Conservation (phyloP, 2,329 filamentous ascomycete genomes). For the Helotiales sp. region DNA sequence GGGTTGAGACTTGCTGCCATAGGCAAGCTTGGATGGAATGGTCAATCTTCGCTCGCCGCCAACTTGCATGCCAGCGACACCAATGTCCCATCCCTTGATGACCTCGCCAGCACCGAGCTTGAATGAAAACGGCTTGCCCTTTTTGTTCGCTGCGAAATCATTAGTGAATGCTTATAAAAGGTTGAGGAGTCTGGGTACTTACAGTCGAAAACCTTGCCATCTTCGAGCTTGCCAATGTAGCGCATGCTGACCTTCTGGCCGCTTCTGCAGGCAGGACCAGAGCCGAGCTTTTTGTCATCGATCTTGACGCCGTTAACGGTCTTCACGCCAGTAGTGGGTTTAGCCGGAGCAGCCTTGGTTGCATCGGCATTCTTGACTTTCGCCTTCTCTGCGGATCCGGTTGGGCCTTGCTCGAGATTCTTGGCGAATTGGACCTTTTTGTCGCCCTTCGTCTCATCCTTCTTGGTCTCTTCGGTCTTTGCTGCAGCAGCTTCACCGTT, state of each 20-base stretch:
- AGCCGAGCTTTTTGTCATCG: constrained; percentile 92
- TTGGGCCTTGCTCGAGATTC: constrained; percentile 96
- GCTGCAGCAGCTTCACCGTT: constrained; percentile 78
- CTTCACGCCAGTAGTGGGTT: constrained; percentile 67
- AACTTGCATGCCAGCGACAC: constrained; percentile 86
- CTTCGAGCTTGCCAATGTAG: constrained; percentile 95
- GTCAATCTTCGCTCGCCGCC: constrained; percentile 92
- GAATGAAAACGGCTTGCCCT: constrained; percentile 96
- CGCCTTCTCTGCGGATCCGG: constrained; percentile 58
- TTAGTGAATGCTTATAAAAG: neutral
- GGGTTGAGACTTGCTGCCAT: constrained; percentile 79
- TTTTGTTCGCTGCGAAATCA: constrained; percentile 79
- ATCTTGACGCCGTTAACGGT: constrained; percentile 85
- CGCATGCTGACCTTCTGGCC: constrained; percentile 91
- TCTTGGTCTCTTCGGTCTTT: constrained; percentile 58
- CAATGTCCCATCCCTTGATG: constrained; percentile 98
- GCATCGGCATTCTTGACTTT: constrained; percentile 52
- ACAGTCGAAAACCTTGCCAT: constrained; percentile 95
- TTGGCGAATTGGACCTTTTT: constrained; percentile 99
- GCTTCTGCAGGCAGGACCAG: constrained; percentile 81
- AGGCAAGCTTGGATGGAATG: constrained; percentile 84
- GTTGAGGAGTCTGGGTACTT: constrained; percentile 42
- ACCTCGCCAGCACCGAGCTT: constrained; percentile 93
- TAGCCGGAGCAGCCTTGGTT: constrained; percentile 44
- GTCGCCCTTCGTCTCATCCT: constrained; percentile 60